Evolutionary conservation across 768 basidiomycete genomes (phyloP).

Genomic region (Leccinum barrowsii): DNA sequence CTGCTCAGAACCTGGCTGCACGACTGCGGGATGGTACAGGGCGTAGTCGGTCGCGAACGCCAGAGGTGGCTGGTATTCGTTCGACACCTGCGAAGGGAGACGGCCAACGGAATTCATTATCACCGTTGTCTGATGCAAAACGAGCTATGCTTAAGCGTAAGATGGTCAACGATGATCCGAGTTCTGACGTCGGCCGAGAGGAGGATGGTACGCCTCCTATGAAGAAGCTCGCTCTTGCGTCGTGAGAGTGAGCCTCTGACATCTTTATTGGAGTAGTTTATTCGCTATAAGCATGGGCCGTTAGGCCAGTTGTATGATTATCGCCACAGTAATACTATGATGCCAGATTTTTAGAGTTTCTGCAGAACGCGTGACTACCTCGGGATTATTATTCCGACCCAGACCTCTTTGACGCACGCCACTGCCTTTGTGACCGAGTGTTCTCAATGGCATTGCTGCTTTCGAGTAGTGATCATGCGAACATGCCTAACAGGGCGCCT

Average conservation of each 20-base stretch:
- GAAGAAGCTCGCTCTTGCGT: constrained; percentile 60
- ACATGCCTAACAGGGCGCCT: not conserved
- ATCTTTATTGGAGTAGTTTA: constrained; percentile 34
- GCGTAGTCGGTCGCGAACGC: constrained; percentile 74
- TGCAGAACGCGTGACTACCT: not conserved
- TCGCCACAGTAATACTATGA: constrained; percentile 16
- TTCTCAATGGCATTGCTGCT: not conserved
- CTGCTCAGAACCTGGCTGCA: constrained; percentile 61
- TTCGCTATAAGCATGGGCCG: constrained; percentile 21
- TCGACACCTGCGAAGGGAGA: constrained; percentile 36
- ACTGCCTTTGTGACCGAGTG: not conserved
- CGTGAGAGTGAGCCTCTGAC: constrained; percentile 20
- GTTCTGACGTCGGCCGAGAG: constrained; percentile 32
- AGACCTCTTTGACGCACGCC: not conserved
- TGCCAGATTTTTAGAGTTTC: constrained; percentile 1
- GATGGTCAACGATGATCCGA: constrained; percentile 49
- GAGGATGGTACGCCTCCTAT: constrained; percentile 55
- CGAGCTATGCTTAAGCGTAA: constrained; percentile 71
- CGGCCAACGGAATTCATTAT: constrained; percentile 35
- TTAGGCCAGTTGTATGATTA: constrained; percentile 25
- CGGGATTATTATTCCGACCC: not conserved
- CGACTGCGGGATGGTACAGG: constrained; percentile 60
- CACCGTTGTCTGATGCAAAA: constrained; percentile 52
- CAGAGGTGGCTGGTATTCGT: constrained; percentile 47
- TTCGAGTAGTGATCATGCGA: not conserved